Base-by-base conservation (phyloP, 2,329 filamentous ascomycete genomes). In the Cytospora paraplurivora region DNA sequence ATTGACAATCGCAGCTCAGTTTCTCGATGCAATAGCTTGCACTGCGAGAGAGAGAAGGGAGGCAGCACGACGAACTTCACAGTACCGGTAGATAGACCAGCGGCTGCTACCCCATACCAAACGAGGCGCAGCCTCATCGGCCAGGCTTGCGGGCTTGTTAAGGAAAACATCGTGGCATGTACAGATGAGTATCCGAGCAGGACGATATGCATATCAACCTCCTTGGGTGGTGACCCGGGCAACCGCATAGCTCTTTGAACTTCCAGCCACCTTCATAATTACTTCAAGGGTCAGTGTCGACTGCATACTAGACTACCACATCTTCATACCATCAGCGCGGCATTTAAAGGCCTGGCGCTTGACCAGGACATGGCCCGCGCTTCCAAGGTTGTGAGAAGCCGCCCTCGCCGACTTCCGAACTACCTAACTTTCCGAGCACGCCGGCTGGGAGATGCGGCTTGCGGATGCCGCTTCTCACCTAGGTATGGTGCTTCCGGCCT, bases 401-500 rank as follows among this genome's bases (percentile, higher is more conserved):
- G 51, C 51, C 51, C 17, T 55, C 50, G 58, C 58, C 58, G 58
- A 61, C 38, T 61, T 61, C 58, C 58, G 58, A 51, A 32, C 13
- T 19, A 8, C 15, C 17, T n/a, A 19, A 44, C 17, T n/a, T 27
- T 17, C 41, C 44, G 44, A 21, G 13, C n/a, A 21, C 44, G n/a
- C 44, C 44, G 44, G 44, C 44, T 11, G 21, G 11, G 44, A 47
- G n/a, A 47, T 44, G 41, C 41, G 17, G 41, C 17, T 44, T 6
- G 21, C 17, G 19, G 41, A 7, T 19, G 13, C 27, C 27, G 27
- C 27, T 27, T 27, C 27, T 27, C 27, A 27, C 27, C 27, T 27
- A 27, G 27, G 27, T 27, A 27, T 10, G n/a, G 10, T 47, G 13
- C 41, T 19, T 19, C 17, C 8, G 12, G 41, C 7, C n/a, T 47